phyloP scores from a whole-genome alignment of 768 basidiomycete genomes.

The Termitomyces sp. region DNA sequence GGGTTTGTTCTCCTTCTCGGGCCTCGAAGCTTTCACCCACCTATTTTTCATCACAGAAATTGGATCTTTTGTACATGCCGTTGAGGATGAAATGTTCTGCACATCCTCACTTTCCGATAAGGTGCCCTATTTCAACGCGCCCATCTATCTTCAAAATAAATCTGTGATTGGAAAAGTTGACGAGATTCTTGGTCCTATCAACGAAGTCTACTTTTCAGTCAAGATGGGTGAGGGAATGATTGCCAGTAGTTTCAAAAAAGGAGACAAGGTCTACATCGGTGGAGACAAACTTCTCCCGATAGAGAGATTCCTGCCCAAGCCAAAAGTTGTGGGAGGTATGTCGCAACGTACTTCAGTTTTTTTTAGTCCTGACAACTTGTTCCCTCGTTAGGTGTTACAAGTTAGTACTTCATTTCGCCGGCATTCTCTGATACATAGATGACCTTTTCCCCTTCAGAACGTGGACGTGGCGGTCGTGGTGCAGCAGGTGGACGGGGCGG shows the following conservation, averaged over 20 bases:
- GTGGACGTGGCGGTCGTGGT: slow-evolving; percentile 37
- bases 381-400: slow-evolving; percentile 37
- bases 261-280: slow-evolving; percentile 96
- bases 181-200: slow-evolving; percentile 99
- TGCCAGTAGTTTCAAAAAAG: slow-evolving; percentile 92
- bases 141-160: slow-evolving; percentile 96
- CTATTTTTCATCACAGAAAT: slow-evolving; percentile 55
- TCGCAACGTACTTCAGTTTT: slow-evolving; percentile 10
- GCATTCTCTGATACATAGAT: slow-evolving; percentile 5
- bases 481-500: slow-evolving; percentile 34
- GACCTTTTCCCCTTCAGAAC: slow-evolving; percentile 22
- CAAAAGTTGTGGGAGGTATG: slow-evolving; percentile 72
- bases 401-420: slow-evolving; percentile 25
- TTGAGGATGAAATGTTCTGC: slow-evolving; percentile 98
- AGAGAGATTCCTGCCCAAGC: slow-evolving; percentile 95
- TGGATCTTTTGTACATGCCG: slow-evolving; percentile 89
- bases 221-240: slow-evolving; percentile 98
- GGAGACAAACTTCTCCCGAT: slow-evolving; percentile 97
- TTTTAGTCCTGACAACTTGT: neutral
- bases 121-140: slow-evolving; percentile 98
- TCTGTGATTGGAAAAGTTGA: slow-evolving; percentile 95
- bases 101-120: slow-evolving; percentile 78
- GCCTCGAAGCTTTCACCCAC: slow-evolving; percentile 7
- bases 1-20: slow-evolving; percentile 37
- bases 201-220: slow-evolving; percentile 95